A percentile compares a stretch with the other conserved stretches of the same genome.
Conservation (phyloP, 768 basidiomycete species). For the Boletus subcaerulescens region DNA sequence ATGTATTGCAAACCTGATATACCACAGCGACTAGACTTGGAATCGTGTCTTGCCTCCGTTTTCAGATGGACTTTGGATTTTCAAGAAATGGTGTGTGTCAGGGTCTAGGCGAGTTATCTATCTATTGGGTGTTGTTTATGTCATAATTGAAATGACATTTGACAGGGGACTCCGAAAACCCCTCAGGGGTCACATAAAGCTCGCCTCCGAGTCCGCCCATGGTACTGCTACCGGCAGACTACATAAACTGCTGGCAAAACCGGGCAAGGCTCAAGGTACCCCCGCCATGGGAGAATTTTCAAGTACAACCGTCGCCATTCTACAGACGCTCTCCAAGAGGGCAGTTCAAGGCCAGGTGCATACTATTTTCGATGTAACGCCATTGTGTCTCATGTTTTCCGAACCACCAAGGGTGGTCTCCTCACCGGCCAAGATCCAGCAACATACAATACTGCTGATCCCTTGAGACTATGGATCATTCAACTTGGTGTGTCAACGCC, state of each 20-base stretch:
- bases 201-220: not conserved
- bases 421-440: conserved; percentile 75
- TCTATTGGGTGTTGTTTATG: not conserved
- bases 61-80: too few relatives aligned
- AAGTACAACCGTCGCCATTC: conserved; percentile 38
- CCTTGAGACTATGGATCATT: conserved; percentile 73
- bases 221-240: not conserved
- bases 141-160: not conserved
- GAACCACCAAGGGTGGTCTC: conserved; percentile 58
- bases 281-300: conserved; percentile 40
- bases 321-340: conserved; percentile 19
- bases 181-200: too few relatives aligned
- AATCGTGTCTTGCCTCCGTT: too few relatives aligned
- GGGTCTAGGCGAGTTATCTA: too few relatives aligned
- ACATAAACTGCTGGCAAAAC: not conserved
- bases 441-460: conserved; percentile 58
- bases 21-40: too few relatives aligned
- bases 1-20: too few relatives aligned
- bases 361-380: not conserved
- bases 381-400: too few relatives aligned
- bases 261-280: not conserved
- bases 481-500: conserved; percentile 54
- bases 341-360: conserved; percentile 29
- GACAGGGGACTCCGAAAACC: too few relatives aligned
- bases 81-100: too few relatives aligned